These are phyloP conservation scores for Globisporangium cystogenes DNA, from an alignment of 352 stramenopile genomes.

Conservation along the genomic window DNA sequence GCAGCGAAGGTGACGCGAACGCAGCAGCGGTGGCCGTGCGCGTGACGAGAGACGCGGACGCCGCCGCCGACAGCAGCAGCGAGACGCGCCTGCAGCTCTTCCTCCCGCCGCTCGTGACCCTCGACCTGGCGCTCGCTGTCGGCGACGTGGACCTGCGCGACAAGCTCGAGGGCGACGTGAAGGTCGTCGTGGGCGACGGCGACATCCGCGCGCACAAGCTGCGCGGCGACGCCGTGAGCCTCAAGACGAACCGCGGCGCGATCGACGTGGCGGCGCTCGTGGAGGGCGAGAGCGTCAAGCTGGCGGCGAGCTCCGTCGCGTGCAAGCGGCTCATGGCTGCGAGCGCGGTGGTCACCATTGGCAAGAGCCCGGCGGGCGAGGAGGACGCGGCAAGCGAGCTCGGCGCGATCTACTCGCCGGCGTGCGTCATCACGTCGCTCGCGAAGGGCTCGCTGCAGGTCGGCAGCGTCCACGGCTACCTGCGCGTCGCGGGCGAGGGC, in stretches of 20 bases:
- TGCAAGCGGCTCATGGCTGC: constrained; percentile 69
- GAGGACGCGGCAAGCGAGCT: constrained; percentile 16
- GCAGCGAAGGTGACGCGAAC: neutral
- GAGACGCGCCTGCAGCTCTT: constrained; percentile 22
- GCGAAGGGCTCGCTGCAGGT: constrained; percentile 33
- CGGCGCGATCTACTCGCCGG: constrained; percentile 67
- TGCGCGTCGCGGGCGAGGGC: constrained; percentile 46
- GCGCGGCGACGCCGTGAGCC: constrained; percentile 40
- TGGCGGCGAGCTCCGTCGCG: constrained; percentile 30
- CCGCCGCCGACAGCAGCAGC: neutral
- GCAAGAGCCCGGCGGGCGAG: constrained; percentile 17
- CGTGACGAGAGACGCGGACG: constrained; percentile 21
- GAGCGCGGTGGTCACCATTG: constrained; percentile 45
- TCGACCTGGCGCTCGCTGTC: constrained; percentile 41
- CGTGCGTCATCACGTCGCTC: constrained; percentile 38
- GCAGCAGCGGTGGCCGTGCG: constrained; percentile 12
- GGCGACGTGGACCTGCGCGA: constrained; percentile 41
- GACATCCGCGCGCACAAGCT: constrained; percentile 60
- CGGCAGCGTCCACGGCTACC: constrained; percentile 66
- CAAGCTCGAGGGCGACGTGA: constrained; percentile 73
- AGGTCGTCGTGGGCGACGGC: constrained; percentile 48
- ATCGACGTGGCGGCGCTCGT: constrained; percentile 42
- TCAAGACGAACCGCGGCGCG: constrained; percentile 60
- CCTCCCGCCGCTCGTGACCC: constrained; percentile 34
- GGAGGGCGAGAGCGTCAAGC: constrained; percentile 50